Evolutionary conservation across 2,329 filamentous ascomycete genomes (phyloP).

Genomic region (Aspergillus brasiliensis): DNA sequence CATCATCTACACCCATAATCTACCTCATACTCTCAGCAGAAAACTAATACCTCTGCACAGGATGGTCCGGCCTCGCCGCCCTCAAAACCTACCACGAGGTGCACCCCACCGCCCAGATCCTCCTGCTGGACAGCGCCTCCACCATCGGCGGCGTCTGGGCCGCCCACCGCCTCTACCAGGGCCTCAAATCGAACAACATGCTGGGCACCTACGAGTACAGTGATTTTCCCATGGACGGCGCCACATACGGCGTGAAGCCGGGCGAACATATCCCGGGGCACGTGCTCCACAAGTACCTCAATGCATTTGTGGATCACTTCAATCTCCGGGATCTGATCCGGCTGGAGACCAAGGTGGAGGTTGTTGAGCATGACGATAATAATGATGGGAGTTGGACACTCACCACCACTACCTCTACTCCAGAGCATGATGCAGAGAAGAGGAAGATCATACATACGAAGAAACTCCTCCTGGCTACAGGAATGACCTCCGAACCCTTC

Average conservation of each 20-base stretch:
- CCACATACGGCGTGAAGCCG: constrained; percentile 50
- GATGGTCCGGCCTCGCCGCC: constrained; percentile 60
- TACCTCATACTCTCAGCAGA: not conserved
- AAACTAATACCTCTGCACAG: constrained; percentile 27
- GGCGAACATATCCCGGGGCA: constrained; percentile 63
- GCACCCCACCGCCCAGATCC: constrained; percentile 59
- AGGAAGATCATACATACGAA: constrained; percentile 26
- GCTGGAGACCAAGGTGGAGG: constrained; percentile 55
- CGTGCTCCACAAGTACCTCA: constrained; percentile 60
- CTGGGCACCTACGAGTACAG: constrained; percentile 72
- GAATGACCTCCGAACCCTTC: constrained; percentile 60
- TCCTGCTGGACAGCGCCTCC: constrained; percentile 59
- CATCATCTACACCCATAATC: not conserved
- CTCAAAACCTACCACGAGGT: constrained; percentile 64
- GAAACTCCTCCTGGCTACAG: constrained; percentile 64
- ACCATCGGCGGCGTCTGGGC: constrained; percentile 72
- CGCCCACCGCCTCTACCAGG: constrained; percentile 64
- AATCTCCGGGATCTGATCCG: constrained; percentile 52
- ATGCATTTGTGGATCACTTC: constrained; percentile 56
- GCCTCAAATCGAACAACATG: constrained; percentile 74
- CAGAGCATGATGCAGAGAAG: not conserved
- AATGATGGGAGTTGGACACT: constrained; percentile 40
- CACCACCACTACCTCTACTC: constrained; percentile 21
- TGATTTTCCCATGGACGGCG: constrained; percentile 68
- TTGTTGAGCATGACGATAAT: constrained; percentile 46